phyloP scores from a whole-genome alignment of 495 filamentous ascomycete genomes.

The Lasiosphaeris hirsuta region DNA sequence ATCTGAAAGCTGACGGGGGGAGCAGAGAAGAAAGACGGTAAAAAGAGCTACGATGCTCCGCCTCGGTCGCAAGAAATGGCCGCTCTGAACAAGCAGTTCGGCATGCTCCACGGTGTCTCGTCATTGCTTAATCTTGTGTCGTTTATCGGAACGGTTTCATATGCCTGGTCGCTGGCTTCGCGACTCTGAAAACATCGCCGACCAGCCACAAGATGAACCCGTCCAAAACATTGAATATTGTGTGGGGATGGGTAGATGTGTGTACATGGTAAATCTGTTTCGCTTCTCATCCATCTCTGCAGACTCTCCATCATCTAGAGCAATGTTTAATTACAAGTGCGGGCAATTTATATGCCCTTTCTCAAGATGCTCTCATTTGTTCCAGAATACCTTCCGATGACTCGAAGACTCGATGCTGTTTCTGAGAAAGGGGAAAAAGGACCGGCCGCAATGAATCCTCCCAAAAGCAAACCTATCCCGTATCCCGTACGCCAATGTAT shows the following conservation, averaged over 20 bases:
- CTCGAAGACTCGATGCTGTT: too few relatives aligned
- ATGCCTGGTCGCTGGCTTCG: conserved; percentile 67
- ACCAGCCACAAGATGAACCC: background rate
- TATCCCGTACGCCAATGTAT: background rate
- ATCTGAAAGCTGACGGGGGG: background rate
- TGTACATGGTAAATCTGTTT: too few relatives aligned
- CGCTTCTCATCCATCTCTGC: too few relatives aligned
- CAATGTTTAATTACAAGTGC: too few relatives aligned
- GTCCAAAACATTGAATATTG: background rate
- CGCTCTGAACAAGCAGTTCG: conserved; percentile 76
- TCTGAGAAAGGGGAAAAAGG: too few relatives aligned
- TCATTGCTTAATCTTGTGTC: conserved; percentile 69
- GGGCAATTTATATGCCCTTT: too few relatives aligned
- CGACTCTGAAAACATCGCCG: conserved; percentile 38
- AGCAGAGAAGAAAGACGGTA: conserved; percentile 62
- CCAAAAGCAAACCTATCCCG: background rate
- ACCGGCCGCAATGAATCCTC: too few relatives aligned
- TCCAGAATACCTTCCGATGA: too few relatives aligned
- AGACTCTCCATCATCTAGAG: too few relatives aligned
- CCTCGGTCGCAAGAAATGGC: conserved; percentile 80
- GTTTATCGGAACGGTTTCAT: conserved; percentile 63
- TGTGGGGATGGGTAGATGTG: background rate
- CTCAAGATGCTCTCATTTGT: too few relatives aligned
- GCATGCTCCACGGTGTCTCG: conserved; percentile 71
- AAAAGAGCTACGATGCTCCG: conserved; percentile 69